Evolutionary conservation across 305 asterid genomes (phyloP), one percentile per base, ranked within the genome.

Genomic region (Fraxinus platypoda): DNA sequence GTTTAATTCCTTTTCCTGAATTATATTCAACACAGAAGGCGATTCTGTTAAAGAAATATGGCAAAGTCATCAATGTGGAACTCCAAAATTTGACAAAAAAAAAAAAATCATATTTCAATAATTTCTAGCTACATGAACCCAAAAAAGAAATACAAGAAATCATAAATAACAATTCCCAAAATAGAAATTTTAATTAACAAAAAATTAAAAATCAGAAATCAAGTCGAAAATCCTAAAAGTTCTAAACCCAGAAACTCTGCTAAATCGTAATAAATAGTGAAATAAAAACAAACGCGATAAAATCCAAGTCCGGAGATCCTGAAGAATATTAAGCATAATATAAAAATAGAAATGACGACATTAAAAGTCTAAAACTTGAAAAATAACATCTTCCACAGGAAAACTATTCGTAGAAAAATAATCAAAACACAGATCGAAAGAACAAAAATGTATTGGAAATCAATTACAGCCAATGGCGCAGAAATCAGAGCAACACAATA

Each of bases 231-330:
- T n/a, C 4, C 12, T 19, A 84, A 79, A 71, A 38, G 4, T n/a
- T 72, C 23, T 35, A 31, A 17, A 31, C 7, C 4, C 68, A 57
- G 49, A 72, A 82, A 57, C 76, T 49, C 37, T 64, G 49, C 74
- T 64, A 33, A 15, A 77, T 78, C 41, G 26, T 35, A 64, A 34
- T 9, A 81, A 64, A 74, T 23, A 26, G 38, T 52, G 23, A 79
- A 41, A 13, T 21, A 85, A 81, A 85, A 85, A 80, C 81, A 85
- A 80, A 75, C 25, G 23, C 77, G 1, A 26, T 15, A 83, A 87
- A 64, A 83, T 85, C 82, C 78, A 83, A 84, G 37, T 35, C 84
- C 82, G 79, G 78, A 89, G 92, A 89, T 88, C 92, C 89, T 80
- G 77, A 66, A 82, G n/a, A 80, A 76, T 25, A 41, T 31, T 5